phyloP scores from a whole-genome alignment of 1,139 yeast species.

The Lodderomyces metapsilosis region DNA sequence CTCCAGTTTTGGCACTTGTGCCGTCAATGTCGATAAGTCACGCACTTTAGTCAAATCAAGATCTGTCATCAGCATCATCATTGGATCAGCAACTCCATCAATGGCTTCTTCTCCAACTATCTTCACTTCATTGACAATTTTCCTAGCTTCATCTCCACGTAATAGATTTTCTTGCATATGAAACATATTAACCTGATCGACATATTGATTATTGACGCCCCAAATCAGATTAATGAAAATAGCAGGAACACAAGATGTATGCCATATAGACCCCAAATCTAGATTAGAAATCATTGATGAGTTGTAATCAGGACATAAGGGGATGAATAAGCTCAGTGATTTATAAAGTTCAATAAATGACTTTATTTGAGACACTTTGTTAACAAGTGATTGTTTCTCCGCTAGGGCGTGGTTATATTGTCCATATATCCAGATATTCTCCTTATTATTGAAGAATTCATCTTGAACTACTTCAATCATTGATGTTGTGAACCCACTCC shows the following conservation, averaged over 20 bases:
- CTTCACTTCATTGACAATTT: constrained; percentile 35
- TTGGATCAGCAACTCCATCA: too few relatives aligned
- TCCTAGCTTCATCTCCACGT: constrained; percentile 27
- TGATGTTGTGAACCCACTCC: constrained; percentile 76
- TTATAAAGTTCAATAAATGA: constrained; percentile 45
- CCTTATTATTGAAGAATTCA: constrained; percentile 59
- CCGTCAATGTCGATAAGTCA: constrained; percentile 2
- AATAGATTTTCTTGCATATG: constrained; percentile 30
- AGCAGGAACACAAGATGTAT: constrained; percentile 29
- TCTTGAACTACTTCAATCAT: constrained; percentile 59
- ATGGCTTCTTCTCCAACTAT: constrained; percentile 13
- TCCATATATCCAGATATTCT: constrained; percentile 44
- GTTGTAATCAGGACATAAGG: constrained; percentile 26
- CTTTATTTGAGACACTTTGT: constrained; percentile 41
- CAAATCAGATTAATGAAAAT: constrained; percentile 36
- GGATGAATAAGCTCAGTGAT: constrained; percentile 50
- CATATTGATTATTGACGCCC: constrained; percentile 33
- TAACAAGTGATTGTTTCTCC: constrained; percentile 9
- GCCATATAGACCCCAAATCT: constrained; percentile 40
- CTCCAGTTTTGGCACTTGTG: background rate
- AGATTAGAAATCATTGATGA: constrained; percentile 6
- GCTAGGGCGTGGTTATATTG: constrained; percentile 12
- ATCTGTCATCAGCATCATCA: constrained; percentile 18
- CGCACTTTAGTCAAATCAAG: constrained; percentile 6
- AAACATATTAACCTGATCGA: constrained; percentile 27